Percentiles rank a stretch among this genome's conserved stretches.
Conservation (phyloP, 306 rosid genomes). For the Parietaria judaica region DNA sequence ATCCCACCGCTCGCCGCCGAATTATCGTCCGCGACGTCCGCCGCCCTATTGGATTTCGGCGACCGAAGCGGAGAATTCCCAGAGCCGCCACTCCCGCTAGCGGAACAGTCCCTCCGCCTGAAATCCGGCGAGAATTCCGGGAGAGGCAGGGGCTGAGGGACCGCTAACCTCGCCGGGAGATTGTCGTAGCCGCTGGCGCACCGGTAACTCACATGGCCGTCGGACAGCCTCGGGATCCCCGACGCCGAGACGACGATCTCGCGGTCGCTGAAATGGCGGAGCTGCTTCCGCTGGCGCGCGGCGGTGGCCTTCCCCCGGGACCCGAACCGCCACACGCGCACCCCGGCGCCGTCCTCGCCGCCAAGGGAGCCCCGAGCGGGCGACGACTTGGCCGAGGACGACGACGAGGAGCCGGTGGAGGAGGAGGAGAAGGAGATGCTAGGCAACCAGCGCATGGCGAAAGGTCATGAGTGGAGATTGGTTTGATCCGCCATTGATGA, state of each 20-base stretch:
- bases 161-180: slow-evolving; percentile 14
- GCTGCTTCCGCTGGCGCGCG: slow-evolving; percentile 36
- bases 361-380: slow-evolving; percentile 4
- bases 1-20: slow-evolving; percentile 20
- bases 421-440: slow-evolving; percentile 34
- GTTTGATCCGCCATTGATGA: too few relatives aligned
- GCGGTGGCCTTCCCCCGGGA: slow-evolving; percentile 16
- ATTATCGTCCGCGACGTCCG: slow-evolving; percentile 13
- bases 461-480: neutral
- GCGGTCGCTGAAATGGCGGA: slow-evolving; percentile 20
- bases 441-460: slow-evolving; percentile 74
- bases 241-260: slow-evolving; percentile 1
- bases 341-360: neutral
- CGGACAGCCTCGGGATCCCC: slow-evolving; percentile 10
- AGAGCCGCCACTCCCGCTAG: slow-evolving; percentile 16
- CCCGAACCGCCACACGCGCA: slow-evolving; percentile 38
- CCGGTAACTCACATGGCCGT: neutral
- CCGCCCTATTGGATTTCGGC: slow-evolving; percentile 34
- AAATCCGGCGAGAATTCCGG: slow-evolving; percentile 36
- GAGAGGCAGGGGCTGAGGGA: slow-evolving; percentile 76
- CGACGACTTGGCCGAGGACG: slow-evolving; percentile 16
- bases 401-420: slow-evolving; percentile 20
- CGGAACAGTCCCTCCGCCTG: slow-evolving; percentile 21
- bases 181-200: slow-evolving; percentile 5
- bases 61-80: slow-evolving; percentile 46